phyloP scores from a whole-genome alignment of 306 rosid species.

The Castanospermum australe region DNA sequence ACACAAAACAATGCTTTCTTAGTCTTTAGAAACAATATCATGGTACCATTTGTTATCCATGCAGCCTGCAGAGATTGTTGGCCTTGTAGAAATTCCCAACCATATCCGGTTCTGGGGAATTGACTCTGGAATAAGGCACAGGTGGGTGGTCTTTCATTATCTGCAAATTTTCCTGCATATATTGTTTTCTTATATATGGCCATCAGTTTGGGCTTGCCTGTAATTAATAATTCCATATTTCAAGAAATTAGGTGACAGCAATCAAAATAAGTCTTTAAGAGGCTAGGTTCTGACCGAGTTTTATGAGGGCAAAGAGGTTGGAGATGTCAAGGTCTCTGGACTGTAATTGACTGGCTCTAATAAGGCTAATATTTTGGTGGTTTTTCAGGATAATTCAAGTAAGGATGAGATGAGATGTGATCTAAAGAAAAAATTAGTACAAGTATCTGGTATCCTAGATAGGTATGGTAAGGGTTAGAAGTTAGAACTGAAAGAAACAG shows the following conservation, averaged over 20 bases:
- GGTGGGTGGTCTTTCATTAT: slow-evolving; percentile 43
- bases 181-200: background rate
- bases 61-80: slow-evolving; percentile 99
- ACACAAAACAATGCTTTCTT: slow-evolving; percentile 4
- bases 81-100: slow-evolving; percentile 87
- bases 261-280: background rate
- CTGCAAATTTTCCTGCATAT: background rate
- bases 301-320: background rate
- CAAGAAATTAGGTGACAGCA: background rate
- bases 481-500: background rate
- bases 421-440: background rate
- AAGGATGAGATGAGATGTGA: background rate
- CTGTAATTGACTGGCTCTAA: background rate
- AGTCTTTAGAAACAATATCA: slow-evolving; percentile 1
- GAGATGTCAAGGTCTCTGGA: background rate
- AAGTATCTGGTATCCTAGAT: background rate
- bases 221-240: background rate
- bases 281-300: background rate
- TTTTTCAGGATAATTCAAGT: background rate
- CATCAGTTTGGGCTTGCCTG: background rate
- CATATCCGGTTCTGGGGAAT: slow-evolving; percentile 94
- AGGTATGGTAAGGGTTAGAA: background rate
- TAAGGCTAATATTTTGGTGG: background rate
- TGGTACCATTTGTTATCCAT: slow-evolving; percentile 14
- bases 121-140: slow-evolving; percentile 96